A percentile compares a stretch with the other conserved stretches of the same genome.
Evolutionary conservation across 129 eudicot species (phyloP).

Genomic region (Centaurea solstitialis): DNA sequence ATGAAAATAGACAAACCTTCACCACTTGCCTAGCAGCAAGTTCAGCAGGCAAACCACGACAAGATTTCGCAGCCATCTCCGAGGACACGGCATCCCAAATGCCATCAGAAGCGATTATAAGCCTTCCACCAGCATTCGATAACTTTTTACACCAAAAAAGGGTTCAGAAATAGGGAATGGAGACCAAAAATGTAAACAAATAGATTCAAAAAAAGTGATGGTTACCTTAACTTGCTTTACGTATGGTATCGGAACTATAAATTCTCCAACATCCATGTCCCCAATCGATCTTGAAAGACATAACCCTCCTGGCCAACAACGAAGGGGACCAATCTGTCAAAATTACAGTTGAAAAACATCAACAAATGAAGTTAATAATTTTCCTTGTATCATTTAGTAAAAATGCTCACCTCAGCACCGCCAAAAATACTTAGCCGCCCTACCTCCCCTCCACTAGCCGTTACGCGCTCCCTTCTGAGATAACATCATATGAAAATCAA

Average conservation of each 20-base stretch:
- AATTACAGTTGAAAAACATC: background rate
- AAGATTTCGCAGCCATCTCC: slow-evolving; percentile 77
- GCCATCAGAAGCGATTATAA: slow-evolving; percentile 93
- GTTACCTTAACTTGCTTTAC: slow-evolving; percentile 95
- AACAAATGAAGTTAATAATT: background rate
- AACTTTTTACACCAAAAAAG: slow-evolving; percentile 45
- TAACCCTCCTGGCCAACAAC: slow-evolving; percentile 99
- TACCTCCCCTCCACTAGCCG: slow-evolving; percentile 95
- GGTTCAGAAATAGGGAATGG: background rate
- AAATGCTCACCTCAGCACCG: slow-evolving; percentile 65
- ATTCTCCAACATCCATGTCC: slow-evolving; percentile 96
- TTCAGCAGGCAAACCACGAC: slow-evolving; percentile 95
- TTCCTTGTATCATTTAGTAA: background rate
- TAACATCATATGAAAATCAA: slow-evolving; percentile 5
- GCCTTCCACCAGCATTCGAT: slow-evolving; percentile 86
- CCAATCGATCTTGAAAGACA: slow-evolving; percentile 98
- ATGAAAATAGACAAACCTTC: slow-evolving; percentile 44
- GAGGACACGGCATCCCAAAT: slow-evolving; percentile 93
- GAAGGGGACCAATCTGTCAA: slow-evolving; percentile 87
- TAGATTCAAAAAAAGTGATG: background rate
- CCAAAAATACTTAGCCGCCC: slow-evolving; percentile 86
- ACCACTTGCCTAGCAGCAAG: slow-evolving; percentile 93
- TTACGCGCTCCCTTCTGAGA: slow-evolving; percentile 85
- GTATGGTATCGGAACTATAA: slow-evolving; percentile 86
- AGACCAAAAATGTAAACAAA: background rate